Percentiles rank a stretch among this genome's conserved stretches.
Conservation (phyloP, 805 yeast genomes). For the Barnettozyma vustinii region DNA sequence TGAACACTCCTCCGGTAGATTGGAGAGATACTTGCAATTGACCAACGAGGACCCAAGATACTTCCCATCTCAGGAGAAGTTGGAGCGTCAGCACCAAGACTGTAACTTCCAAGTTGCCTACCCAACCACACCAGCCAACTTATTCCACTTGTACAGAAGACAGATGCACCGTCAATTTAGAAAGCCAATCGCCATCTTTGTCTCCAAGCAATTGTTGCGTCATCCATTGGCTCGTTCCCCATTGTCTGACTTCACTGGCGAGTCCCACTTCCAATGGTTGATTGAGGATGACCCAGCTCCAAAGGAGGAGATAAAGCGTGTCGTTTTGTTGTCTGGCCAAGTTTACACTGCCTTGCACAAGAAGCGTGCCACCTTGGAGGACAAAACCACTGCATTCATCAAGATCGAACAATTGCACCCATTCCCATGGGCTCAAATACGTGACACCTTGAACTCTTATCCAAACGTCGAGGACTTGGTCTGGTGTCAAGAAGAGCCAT, state of each 20-base stretch:
- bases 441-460: slow-evolving; percentile 75
- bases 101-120: slow-evolving; percentile 97
- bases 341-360: slow-evolving; percentile 89
- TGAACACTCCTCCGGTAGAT: slow-evolving; percentile 96
- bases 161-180: slow-evolving; percentile 99
- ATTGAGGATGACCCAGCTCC: slow-evolving; percentile 80
- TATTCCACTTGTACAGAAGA: slow-evolving; percentile 96
- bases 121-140: slow-evolving; percentile 95
- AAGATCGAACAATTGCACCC: slow-evolving; percentile 95
- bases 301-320: slow-evolving; percentile 81
- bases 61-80: slow-evolving; percentile 86
- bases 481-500: slow-evolving; percentile 98
- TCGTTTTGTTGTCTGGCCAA: slow-evolving; percentile 86
- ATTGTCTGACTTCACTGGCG: slow-evolving; percentile 81
- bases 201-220: slow-evolving; percentile 91
- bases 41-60: slow-evolving; percentile 93
- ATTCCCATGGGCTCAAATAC: slow-evolving; percentile 94
- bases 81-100: slow-evolving; percentile 97
- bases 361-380: slow-evolving; percentile 72
- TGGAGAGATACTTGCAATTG: slow-evolving; percentile 93
- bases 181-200: slow-evolving; percentile 79
- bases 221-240: slow-evolving; percentile 94
- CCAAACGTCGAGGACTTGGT: slow-evolving; percentile 83
- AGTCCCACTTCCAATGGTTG: slow-evolving; percentile 91
- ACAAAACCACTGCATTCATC: slow-evolving; percentile 81